Base-by-base conservation (phyloP, 164 flowering plant genomes). In the Chloranthus sessilifolius region DNA sequence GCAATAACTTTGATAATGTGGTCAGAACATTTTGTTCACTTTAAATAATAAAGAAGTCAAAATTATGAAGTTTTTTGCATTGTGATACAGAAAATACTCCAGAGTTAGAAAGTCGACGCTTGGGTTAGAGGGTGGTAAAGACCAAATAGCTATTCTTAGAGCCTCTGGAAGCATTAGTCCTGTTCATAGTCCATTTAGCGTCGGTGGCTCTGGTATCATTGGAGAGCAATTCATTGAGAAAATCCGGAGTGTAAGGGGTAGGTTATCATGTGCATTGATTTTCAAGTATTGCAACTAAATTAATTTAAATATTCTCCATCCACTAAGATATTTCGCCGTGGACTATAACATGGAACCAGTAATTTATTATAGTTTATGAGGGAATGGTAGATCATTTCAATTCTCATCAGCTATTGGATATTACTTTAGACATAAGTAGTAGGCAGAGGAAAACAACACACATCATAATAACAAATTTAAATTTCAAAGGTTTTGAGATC, bases 151-250 rank as follows among this genome's bases (percentile, higher is more conserved):
- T 42, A 63, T 91, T 28, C 76, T 88, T 58, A 75, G 98, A 83
- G 98, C 90, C 50, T 76, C 92, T 63, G 98, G 96, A 53, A 80
- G 81, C 66, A 91, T 91, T 56, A 83, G 80, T 55, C 92, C 95
- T 61, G 81, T 72, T 7, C 71, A 72, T 39, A 42, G 96, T 65
- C 74, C 85, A 56, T 55, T 83, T 20, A 83, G 88, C 44, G 5
- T 63, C 39, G 57, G 83, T 59, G 44, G 69, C 56, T 77, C 94
- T 8, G 81, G 88, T 59, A 70, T 90, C 29, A 58, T 81, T 59
- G 81, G 69, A 30, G 98, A 91, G 68, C 76, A 90, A 42, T 69
- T 82, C 50, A 80, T 82, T 71, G 80, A 80, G 64, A 80, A 75
- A 62, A 76, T 82, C 26, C 85, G 80, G 22, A 66, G 42, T 22